phyloP scores from a whole-genome alignment of 805 yeast species.

The Candida silvicultrix region DNA sequence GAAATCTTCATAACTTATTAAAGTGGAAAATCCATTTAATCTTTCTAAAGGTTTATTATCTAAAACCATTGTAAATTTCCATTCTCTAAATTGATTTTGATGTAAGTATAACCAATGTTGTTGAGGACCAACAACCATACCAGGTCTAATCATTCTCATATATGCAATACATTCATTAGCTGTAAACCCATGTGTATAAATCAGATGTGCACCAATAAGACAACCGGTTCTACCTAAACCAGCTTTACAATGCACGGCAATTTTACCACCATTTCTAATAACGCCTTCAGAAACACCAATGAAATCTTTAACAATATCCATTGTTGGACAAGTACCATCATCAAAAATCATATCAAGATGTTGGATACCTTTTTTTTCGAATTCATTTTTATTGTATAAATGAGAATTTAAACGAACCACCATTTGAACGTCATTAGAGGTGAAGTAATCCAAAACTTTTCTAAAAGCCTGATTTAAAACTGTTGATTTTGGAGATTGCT shows the following conservation, averaged over 20 bases:
- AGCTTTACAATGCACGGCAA: constrained; percentile 99
- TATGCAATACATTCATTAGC: constrained; percentile 96
- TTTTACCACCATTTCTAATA: constrained; percentile 79
- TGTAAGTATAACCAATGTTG: constrained; percentile 98
- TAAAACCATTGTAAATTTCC: constrained; percentile 88
- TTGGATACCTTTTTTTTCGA: constrained; percentile 74
- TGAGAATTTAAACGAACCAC: constrained; percentile 93
- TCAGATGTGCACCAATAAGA: constrained; percentile 92
- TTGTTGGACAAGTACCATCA: constrained; percentile 96
- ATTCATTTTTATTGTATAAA: constrained; percentile 78
- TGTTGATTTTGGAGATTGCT: constrained; percentile 45
- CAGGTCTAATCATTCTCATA: constrained; percentile 94
- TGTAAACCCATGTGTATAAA: constrained; percentile 94
- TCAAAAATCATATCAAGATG: constrained; percentile 96
- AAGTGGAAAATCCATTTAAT: constrained; percentile 61
- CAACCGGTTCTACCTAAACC: constrained; percentile 98
- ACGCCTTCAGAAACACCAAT: constrained; percentile 93
- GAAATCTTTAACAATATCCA: constrained; percentile 87
- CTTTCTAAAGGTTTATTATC: constrained; percentile 60
- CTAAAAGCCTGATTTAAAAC: constrained; percentile 65
- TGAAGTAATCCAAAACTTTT: constrained; percentile 76
- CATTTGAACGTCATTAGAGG: constrained; percentile 66
- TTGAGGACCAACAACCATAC: constrained; percentile 99
- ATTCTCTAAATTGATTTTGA: constrained; percentile 92
- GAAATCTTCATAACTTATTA: constrained; percentile 56